Base-by-base conservation (phyloP, 306 rosid species). In the Acacia crassicarpa region DNA sequence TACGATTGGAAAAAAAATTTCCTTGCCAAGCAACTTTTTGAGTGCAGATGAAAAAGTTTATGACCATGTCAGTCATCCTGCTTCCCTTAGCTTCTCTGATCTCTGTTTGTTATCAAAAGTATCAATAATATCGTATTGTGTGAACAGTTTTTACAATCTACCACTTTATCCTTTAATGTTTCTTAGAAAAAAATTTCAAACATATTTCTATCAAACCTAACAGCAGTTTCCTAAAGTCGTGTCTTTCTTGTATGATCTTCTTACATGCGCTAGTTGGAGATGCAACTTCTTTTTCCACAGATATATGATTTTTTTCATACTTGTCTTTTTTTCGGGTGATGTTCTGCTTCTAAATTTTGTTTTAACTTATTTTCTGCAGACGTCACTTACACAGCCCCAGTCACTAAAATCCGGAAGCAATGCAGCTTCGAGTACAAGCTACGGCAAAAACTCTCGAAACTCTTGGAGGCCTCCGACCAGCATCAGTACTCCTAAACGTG, bases 371-470 rank as follows among this genome's bases (percentile, higher is more conserved):
- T 59, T 32, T 44, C 82, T 84, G 72, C 93, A 90, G 96, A 77
- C 27, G 23, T 73, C 65, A 19, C 25, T 16, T 17, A 4, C 45
- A 73, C 65, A 51, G 9, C 30, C 77, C 32, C 77, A 10, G 63
- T 49, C 92, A 70, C 90, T 89, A 16, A 87, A 83, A 32, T 74
- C 76, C 16, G 90, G 58, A 74, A 89, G 84, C 77, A 89, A 85
- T 77, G 73, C 87, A 62, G 75, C 74, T 81, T 77, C 79, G 72
- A 81, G 83, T 58, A 67, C 78, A 56, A 68, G 54, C 58, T 83
- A 74, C 45, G 84, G 79, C 9, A 73, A 49, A 72, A 32, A 17
- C 74, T 30, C 78, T 71, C 84, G 83, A 80, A 89, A 83, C 83
- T 83, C 92, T 15, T 56, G 79, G 83, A 82, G 79, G 79, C 92